phyloP scores from a whole-genome alignment of 2,329 filamentous ascomycete species.

The Fusarium acutatum region DNA sequence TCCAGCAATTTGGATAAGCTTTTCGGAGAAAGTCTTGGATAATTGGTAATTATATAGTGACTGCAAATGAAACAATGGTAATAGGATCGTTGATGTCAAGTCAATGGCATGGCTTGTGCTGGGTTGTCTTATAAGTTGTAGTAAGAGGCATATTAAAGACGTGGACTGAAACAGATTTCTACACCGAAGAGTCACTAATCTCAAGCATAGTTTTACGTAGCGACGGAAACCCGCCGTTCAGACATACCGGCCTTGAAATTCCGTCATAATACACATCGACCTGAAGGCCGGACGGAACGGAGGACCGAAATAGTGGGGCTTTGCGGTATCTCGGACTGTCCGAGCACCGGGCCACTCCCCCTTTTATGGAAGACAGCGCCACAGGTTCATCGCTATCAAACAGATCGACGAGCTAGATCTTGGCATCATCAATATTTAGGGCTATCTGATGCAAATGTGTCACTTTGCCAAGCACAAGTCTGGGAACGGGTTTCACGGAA shows the following conservation, averaged over 20 bases:
- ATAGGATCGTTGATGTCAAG: background rate
- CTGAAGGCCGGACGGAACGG: background rate
- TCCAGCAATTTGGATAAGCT: fast-evolving
- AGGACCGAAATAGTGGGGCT: background rate
- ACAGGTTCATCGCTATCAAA: background rate
- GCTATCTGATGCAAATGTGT: fast-evolving
- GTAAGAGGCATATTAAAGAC: background rate
- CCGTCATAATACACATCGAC: background rate
- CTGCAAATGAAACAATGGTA: no score
- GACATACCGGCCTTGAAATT: background rate
- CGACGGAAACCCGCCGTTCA: background rate
- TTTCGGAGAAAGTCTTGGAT: fast-evolving
- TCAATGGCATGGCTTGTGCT: background rate
- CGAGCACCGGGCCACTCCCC: background rate
- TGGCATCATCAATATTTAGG: background rate
- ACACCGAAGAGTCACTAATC: background rate
- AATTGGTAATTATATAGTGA: fast-evolving
- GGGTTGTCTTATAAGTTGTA: background rate
- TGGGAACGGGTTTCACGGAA: background rate
- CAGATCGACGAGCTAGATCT: background rate
- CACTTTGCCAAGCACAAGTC: background rate
- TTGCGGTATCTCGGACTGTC: slow-evolving; percentile 14
- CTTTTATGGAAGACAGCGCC: background rate
- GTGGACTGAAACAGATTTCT: background rate
- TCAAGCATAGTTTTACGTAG: background rate